Evolutionary conservation across 345 rosid genomes (phyloP).

Genomic region (Salix koriyanagi): DNA sequence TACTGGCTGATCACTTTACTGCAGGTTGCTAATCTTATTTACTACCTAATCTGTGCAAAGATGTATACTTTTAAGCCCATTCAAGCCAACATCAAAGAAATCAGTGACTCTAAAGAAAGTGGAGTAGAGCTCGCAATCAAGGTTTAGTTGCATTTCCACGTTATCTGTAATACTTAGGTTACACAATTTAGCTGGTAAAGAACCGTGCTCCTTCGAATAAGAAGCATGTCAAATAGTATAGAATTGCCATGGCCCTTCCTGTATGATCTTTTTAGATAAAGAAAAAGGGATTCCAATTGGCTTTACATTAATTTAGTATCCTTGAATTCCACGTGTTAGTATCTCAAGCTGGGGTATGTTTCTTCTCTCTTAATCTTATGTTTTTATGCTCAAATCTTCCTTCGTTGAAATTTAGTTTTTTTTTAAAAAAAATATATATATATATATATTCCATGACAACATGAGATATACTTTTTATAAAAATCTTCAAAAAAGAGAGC

Average conservation of each 20-base stretch:
- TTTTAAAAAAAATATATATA: too few species aligned
- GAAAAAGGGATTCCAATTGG: too few species aligned
- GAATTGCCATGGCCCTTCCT: background rate
- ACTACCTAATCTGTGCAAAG: slow-evolving; percentile 61
- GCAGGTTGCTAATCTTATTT: slow-evolving; percentile 55
- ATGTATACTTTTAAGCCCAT: slow-evolving; percentile 68
- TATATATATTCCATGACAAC: too few species aligned
- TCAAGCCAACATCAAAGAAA: slow-evolving; percentile 40
- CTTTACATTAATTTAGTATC: too few species aligned
- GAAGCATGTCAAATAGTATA: background rate
- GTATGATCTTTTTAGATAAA: background rate
- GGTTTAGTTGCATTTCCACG: slow-evolving; percentile 13
- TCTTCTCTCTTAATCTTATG: too few species aligned
- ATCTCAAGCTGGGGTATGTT: too few species aligned
- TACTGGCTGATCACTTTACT: slow-evolving; percentile 69
- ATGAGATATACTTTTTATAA: too few species aligned
- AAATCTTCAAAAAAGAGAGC: too few species aligned
- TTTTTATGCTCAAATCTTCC: too few species aligned
- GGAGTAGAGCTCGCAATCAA: slow-evolving; percentile 34
- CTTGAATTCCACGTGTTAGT: too few species aligned
- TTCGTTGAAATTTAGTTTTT: too few species aligned
- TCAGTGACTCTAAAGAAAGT: slow-evolving; percentile 19
- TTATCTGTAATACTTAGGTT: background rate
- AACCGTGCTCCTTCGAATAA: background rate
- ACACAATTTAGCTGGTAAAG: background rate